Evolutionary conservation across 768 basidiomycete species (phyloP), one percentile per base, ranked within the genome.

Genomic region (Amanita exitialis): DNA sequence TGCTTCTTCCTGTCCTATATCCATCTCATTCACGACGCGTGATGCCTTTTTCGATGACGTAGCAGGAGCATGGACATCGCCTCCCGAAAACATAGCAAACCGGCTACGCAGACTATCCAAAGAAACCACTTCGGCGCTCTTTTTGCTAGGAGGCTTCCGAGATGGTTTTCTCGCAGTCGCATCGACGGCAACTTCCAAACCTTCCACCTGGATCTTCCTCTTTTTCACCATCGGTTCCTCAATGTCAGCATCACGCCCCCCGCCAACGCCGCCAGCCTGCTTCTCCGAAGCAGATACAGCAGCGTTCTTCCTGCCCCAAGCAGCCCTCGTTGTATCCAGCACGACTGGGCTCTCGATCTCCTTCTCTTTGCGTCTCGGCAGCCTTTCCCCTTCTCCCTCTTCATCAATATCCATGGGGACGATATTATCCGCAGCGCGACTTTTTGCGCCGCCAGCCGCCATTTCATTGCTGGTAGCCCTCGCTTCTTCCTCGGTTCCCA

Each of bases 1-100:
- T 10, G 35, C 6, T 12, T 28, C 37, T 4, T 27, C 36, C 4
- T n/a, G 23, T 38, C 38, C 37, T 8, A 8, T 16, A n/a, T n/a
- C 25, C 38, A 41, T 30, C 30, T 43, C 39, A 21, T 42, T 25
- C n/a, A n/a, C 39, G 3, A 12, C 12, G 10, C 3, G 21, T 4
- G 13, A 30, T 6, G 2, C 39, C 28, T 30, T 20, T 28, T 32
- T 27, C 20, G 32, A 16, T 13, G 32, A 25, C 34, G 8, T 23
- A 7, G 30, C 59, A 23, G 55, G 53, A 16, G 58, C 21, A 39
- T 67, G 71, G 54, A 70, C 73, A 35, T 78, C 79, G 32, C 60
- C 61, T 55, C 79, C 69, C 9, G 81, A 74, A 65, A 82, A 87
- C 9, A 65, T 72, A 39, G 66, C 71, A 51, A 89, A 58, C 46